Conservation (phyloP, 331 rosid species). For the Malus hybrid region DNA sequence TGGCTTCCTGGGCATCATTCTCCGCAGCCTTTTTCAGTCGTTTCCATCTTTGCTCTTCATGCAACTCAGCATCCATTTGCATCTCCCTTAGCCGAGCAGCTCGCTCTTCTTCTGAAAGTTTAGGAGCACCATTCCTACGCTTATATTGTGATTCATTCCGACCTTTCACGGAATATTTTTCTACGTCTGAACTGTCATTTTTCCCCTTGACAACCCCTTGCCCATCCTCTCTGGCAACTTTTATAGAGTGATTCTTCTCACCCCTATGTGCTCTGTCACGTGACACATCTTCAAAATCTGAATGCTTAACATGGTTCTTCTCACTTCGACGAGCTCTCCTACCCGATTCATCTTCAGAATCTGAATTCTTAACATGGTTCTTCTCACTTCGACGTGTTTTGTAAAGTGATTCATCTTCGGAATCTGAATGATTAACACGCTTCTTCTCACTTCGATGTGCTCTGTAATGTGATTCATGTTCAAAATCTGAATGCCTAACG, state of each 20-base stretch:
- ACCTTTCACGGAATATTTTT: conserved; percentile 28
- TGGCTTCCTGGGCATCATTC: conserved; percentile 58
- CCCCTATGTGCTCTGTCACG: conserved; percentile 25
- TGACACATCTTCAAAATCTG: conserved; percentile 21
- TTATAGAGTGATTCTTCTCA: conserved; percentile 9
- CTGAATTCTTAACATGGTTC: conserved; percentile 17
- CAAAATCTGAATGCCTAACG: conserved; percentile 19
- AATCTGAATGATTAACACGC: conserved; percentile 26
- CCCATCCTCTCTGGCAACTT: conserved; percentile 12
- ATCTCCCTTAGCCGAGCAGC: conserved; percentile 75
- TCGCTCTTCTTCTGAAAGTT: conserved; percentile 61
- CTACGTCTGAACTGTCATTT: conserved; percentile 37
- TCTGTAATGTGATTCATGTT: background rate
- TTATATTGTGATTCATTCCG: conserved; percentile 33
- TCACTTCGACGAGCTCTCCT: background rate
- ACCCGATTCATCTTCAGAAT: background rate
- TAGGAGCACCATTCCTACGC: conserved; percentile 52
- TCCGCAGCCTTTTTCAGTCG: conserved; percentile 84
- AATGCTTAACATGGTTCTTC: conserved; percentile 13
- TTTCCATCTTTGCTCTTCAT: conserved; percentile 91
- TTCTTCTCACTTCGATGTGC: conserved; percentile 1
- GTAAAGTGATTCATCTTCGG: conserved; percentile 18
- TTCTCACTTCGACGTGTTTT: conserved; percentile 24
- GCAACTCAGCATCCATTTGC: conserved; percentile 89
- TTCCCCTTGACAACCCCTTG: conserved; percentile 26